Evolutionary conservation across 495 filamentous ascomycete genomes (phyloP).

Genomic region (Penicillium desertorum): DNA sequence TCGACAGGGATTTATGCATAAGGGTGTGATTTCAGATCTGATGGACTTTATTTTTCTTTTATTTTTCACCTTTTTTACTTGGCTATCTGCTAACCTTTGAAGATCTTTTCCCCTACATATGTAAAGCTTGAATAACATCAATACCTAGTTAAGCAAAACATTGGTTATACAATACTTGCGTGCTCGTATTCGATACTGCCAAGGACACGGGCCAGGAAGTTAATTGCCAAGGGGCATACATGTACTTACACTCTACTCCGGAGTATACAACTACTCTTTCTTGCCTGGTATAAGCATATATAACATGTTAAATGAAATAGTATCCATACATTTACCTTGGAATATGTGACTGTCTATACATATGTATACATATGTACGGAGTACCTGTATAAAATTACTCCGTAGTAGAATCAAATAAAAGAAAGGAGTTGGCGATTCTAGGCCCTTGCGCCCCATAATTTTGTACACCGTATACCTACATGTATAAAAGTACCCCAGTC

Average conservation of each 20-base stretch:
- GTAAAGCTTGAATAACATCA: not conserved
- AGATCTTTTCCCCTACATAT: not conserved
- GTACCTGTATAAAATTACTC: not conserved
- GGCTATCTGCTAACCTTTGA: not conserved
- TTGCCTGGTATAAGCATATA: too few species aligned
- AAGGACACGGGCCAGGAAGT: not conserved
- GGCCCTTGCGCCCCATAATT: not conserved
- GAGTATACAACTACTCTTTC: not conserved
- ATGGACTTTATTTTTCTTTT: not conserved
- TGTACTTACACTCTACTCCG: not conserved
- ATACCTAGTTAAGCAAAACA: not conserved
- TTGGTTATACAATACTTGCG: not conserved
- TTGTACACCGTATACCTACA: not conserved
- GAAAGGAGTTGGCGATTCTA: conserved; percentile 18
- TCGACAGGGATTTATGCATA: not conserved
- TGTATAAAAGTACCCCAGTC: not conserved
- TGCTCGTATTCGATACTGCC: not conserved
- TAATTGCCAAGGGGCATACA: not conserved
- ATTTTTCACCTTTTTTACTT: not conserved
- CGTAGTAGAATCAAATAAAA: not conserved
- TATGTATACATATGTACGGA: too few species aligned
- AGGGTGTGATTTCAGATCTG: not conserved
- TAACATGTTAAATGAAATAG: not conserved
- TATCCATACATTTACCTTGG: not conserved
- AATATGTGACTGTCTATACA: not conserved